A percentile compares a stretch with the other conserved stretches of the same genome.
Conservation (phyloP, 179 eudicot genomes). For the Camellia oleifera region DNA sequence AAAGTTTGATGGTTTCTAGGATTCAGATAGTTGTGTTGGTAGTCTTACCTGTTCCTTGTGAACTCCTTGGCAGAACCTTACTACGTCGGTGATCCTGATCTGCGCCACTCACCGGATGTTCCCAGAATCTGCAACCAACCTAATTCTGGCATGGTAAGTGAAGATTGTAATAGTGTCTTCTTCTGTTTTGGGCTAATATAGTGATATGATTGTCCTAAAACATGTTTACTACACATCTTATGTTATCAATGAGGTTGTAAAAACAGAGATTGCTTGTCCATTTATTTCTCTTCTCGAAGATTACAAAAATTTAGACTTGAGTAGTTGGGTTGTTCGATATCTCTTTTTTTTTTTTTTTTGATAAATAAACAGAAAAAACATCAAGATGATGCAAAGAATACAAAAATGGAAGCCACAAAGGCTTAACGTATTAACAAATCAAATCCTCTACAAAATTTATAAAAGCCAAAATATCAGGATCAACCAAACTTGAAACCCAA, state of each 20-base stretch:
- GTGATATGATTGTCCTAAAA: background rate
- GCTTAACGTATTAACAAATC: no score
- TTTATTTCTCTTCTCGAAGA: background rate
- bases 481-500: no score
- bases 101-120: constrained; percentile 21
- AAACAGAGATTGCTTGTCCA: background rate
- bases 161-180: background rate
- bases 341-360: background rate
- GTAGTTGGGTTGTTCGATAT: background rate
- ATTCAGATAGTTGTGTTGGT: background rate
- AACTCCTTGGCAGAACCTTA: constrained; percentile 26
- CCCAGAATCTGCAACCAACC: constrained; percentile 19
- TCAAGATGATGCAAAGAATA: no score
- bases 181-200: background rate
- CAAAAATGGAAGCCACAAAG: no score
- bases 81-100: constrained; percentile 21
- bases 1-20: background rate
- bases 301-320: background rate
- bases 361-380: no score
- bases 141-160: constrained; percentile 24
- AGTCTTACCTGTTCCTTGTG: background rate
- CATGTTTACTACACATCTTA: background rate
- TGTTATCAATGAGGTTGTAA: background rate
- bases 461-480: no score
- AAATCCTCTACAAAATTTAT: no score